Conservation (phyloP, 345 rosid species). For the Passiflora organensis region DNA sequence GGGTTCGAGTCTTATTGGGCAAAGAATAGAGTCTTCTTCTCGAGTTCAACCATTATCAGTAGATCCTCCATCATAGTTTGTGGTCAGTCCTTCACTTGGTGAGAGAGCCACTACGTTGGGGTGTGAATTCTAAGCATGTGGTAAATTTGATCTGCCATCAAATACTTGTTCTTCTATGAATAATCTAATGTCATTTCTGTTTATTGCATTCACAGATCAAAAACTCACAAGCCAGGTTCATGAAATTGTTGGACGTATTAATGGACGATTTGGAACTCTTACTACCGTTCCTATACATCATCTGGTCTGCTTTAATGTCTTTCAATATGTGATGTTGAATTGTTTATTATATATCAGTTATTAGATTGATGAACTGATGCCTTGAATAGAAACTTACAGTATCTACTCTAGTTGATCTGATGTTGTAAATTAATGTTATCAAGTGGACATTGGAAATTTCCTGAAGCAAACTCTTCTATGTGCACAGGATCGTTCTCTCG, state of each 20-base stretch:
- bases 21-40: no score
- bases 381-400: no score
- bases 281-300: conserved; percentile 96
- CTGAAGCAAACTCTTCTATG: conserved; percentile 19
- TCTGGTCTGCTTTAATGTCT: conserved; percentile 49
- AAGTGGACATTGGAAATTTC: conserved; percentile 3
- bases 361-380: not conserved
- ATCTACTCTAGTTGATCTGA: not conserved
- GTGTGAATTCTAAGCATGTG: no score
- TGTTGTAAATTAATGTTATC: conserved; percentile 2
- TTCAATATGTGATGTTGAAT: no score
- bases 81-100: no score
- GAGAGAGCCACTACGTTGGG: no score
- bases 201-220: conserved; percentile 53
- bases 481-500: conserved; percentile 93
- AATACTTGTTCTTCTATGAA: not conserved
- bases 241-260: conserved; percentile 98
- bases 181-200: not conserved
- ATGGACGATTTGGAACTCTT: conserved; percentile 97
- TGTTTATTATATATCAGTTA: not conserved
- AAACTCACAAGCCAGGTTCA: conserved; percentile 99
- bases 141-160: no score
- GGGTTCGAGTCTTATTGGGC: no score
- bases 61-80: no score
- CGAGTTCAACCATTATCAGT: no score